phyloP scores from a whole-genome alignment of 306 rosid genomes.

The Acacia acuminata region DNA sequence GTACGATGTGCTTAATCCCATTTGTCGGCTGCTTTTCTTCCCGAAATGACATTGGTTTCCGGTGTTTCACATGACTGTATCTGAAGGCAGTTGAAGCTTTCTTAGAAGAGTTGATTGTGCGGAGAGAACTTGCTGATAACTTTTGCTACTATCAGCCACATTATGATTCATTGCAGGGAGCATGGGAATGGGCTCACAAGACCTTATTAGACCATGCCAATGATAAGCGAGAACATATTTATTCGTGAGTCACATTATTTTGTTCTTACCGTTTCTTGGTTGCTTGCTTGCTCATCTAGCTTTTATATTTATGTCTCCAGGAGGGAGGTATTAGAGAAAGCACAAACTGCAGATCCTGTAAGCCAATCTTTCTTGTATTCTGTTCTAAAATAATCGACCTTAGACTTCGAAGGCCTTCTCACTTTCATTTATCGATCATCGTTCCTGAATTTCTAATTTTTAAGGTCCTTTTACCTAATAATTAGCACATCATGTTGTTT shows the following conservation, averaged over 20 bases:
- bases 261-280: constrained; percentile 5
- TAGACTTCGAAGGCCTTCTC: neutral
- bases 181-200: constrained; percentile 98
- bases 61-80: constrained; percentile 11
- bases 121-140: constrained; percentile 93
- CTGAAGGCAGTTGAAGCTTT: constrained; percentile 77
- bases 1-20: neutral
- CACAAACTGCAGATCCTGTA: constrained; percentile 86
- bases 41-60: constrained; percentile 13
- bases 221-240: constrained; percentile 71
- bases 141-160: constrained; percentile 86
- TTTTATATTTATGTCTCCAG: constrained; percentile 42
- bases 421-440: neutral
- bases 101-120: constrained; percentile 84
- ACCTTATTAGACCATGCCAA: constrained; percentile 81
- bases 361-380: constrained; percentile 29
- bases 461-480: neutral
- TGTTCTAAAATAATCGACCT: neutral
- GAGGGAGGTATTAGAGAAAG: constrained; percentile 89
- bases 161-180: constrained; percentile 84
- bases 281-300: constrained; percentile 29
- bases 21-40: neutral
- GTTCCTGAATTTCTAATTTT: neutral
- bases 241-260: constrained; percentile 58
- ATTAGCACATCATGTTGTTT: constrained; percentile 15